A percentile compares a stretch with the other conserved stretches of the same genome.
phyloP scores from a whole-genome alignment of 192 early-diverging fungal species.

The Diversispora eburnea region DNA sequence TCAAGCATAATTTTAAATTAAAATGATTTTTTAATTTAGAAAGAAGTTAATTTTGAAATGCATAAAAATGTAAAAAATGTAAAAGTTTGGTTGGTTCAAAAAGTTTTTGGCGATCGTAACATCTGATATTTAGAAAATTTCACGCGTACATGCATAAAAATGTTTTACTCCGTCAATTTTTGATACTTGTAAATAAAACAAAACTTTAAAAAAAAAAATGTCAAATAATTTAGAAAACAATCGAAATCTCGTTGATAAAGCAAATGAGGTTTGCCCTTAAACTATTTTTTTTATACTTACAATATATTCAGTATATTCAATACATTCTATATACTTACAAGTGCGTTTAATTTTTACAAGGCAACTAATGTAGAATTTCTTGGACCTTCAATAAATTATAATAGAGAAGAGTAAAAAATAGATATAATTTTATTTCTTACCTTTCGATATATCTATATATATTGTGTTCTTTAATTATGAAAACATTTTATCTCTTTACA shows the following conservation, averaged over 20 bases:
- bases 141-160: no score
- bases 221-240: no score
- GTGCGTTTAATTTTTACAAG: background rate
- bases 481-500: no score
- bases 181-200: no score
- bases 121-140: no score
- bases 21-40: background rate
- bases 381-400: background rate
- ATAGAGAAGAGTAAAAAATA: constrained; percentile 5
- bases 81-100: no score
- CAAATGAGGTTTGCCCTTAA: background rate
- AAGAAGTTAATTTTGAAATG: background rate
- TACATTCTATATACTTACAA: background rate
- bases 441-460: constrained; percentile 4
- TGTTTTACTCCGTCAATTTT: no score
- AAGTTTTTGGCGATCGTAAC: no score
- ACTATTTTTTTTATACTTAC: background rate
- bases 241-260: background rate
- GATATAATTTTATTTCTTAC: background rate
- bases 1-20: constrained; percentile 68
- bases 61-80: no score
- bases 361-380: background rate
- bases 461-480: background rate
- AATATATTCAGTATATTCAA: background rate
- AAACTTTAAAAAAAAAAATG: no score